These are phyloP conservation scores for Aschersonia sp. DNA, from an alignment of 2,329 filamentous ascomycete genomes.

Conservation along the genomic window DNA sequence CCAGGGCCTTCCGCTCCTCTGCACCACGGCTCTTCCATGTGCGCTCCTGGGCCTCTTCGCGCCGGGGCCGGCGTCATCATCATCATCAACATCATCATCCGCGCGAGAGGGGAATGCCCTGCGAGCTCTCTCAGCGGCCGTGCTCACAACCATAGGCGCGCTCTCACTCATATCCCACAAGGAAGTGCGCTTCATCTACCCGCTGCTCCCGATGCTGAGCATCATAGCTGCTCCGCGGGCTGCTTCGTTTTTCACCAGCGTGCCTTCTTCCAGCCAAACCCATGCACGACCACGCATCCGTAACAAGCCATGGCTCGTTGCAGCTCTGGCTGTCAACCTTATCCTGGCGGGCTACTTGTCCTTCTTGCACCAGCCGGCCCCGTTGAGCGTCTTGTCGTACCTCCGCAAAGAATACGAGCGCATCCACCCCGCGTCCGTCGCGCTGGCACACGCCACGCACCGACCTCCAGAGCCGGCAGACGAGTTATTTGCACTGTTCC, in stretches of 20 bases:
- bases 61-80: no score
- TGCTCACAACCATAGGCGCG: constrained; percentile 41
- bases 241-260: constrained; percentile 45
- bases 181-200: constrained; percentile 93
- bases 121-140: constrained; percentile 36
- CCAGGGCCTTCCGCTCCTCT: constrained; percentile 76
- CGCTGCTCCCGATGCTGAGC: constrained; percentile 75
- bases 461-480: constrained; percentile 11
- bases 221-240: constrained; percentile 59
- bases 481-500: constrained; percentile 58
- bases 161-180: constrained; percentile 84
- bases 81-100: constrained; percentile 19
- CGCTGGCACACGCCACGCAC: constrained; percentile 8
- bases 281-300: constrained; percentile 21
- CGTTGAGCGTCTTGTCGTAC: constrained; percentile 58
- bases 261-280: constrained; percentile 6
- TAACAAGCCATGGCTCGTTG: constrained; percentile 40
- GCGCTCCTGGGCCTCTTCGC: constrained; percentile 45
- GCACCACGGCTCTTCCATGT: constrained; percentile 74
- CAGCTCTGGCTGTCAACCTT: constrained; percentile 51
- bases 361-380: constrained; percentile 65
- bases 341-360: constrained; percentile 60
- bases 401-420: constrained; percentile 60
- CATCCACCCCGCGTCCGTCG: constrained; percentile 26
- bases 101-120: constrained; percentile 18